Conservation (phyloP, 192 early-diverging fungal genomes). For the Rhizoclosmatium globosum region DNA sequence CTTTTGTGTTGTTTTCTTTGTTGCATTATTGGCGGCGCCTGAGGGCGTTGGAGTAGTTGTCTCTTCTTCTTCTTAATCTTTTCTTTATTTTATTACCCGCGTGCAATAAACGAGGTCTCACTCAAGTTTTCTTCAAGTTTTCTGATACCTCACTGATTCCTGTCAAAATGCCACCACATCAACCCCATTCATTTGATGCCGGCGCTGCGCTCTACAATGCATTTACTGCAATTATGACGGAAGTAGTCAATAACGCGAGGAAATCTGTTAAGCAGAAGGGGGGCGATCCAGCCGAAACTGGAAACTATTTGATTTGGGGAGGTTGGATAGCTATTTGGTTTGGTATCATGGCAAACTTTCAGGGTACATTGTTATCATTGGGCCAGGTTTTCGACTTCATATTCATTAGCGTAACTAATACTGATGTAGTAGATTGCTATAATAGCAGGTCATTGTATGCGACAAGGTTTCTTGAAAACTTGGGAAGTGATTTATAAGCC, state of each 20-base stretch:
- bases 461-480: neutral
- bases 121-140: neutral
- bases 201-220: conserved; percentile 7
- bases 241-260: conserved; percentile 9
- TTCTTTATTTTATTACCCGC: too few species aligned
- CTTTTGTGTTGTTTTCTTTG: neutral
- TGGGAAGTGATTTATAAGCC: conserved; percentile 31
- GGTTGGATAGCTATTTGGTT: conserved; percentile 11
- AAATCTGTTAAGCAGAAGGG: conserved; percentile 12
- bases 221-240: conserved; percentile 16
- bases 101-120: too few species aligned
- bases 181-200: conserved; percentile 14
- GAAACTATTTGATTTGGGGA: neutral
- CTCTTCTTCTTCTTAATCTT: too few species aligned
- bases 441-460: neutral
- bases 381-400: conserved; percentile 15
- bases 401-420: neutral
- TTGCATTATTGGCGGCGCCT: too few species aligned
- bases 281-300: conserved; percentile 16
- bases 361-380: conserved; percentile 8
- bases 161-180: neutral
- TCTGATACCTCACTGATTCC: neutral
- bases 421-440: conserved; percentile 1
- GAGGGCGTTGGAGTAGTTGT: too few species aligned
- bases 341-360: conserved; percentile 25